Percentiles rank a stretch among this genome's conserved stretches.
phyloP scores from a whole-genome alignment of 139 green algal genomes.

The Ettlia oleoabundans region DNA sequence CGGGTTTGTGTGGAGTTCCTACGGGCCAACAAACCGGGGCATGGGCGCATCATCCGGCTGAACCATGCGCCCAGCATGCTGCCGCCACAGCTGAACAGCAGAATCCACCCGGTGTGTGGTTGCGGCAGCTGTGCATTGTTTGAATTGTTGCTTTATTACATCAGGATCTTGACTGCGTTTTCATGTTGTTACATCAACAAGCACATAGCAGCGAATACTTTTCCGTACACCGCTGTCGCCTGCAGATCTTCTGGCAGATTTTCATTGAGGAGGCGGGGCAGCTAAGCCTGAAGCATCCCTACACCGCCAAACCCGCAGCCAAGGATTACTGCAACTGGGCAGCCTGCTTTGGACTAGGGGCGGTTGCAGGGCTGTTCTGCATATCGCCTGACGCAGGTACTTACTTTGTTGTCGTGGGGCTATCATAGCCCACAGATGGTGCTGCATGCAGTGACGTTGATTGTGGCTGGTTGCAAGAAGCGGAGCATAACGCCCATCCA shows the following conservation, averaged over 20 bases:
- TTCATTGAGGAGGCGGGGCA: constrained; percentile 34
- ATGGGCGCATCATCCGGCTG: constrained; percentile 41
- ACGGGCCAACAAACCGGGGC: constrained; percentile 22
- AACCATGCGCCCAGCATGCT: constrained; percentile 36
- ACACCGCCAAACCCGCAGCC: constrained; percentile 8
- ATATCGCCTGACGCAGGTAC: not conserved
- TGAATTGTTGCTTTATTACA: not conserved
- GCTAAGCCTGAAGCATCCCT: constrained; percentile 45
- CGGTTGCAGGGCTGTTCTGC: constrained; percentile 33
- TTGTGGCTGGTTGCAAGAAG: too few species aligned
- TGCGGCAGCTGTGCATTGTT: not conserved
- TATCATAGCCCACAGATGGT: too few species aligned
- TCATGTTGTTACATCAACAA: not conserved
- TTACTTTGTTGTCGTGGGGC: not conserved
- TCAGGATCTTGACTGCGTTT: not conserved
- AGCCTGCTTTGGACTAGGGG: constrained; percentile 30
- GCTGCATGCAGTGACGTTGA: constrained; percentile 22
- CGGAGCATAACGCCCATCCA: too few species aligned
- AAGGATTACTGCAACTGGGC: constrained; percentile 35
- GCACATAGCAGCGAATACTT: too few species aligned
- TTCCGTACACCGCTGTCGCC: too few species aligned
- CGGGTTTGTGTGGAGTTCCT: constrained; percentile 53
- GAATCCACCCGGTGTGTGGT: constrained; percentile 20
- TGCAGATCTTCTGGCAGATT: constrained; percentile 22
- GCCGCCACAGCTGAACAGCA: constrained; percentile 33